Evolutionary conservation across 768 basidiomycete genomes (phyloP), one percentile per base, ranked within the genome.

Genomic region (Podaxis sp.): DNA sequence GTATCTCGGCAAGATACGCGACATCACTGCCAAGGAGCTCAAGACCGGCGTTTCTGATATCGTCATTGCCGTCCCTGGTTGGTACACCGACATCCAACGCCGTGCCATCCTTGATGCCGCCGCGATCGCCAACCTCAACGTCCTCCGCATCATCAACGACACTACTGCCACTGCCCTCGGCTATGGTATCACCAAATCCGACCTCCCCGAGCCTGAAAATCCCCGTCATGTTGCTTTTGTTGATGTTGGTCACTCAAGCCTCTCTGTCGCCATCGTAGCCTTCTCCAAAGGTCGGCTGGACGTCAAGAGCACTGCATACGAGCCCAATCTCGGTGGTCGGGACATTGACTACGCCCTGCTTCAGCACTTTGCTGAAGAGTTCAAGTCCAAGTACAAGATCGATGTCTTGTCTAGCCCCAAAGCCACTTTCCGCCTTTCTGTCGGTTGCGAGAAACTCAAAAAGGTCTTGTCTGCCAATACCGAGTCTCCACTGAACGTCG

Each of bases 111-210:
- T 94, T 60, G 93, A 95, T 67, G 94, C 97, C 32, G 94, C 94
- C 46, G 69, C 84, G 61, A 93, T 99, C 68, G 93, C 92, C 58
- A 88, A 90, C 61, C 84, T 98, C 63, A 97, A 94, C 74, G 77
- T 86, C 64, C 91, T 98, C 62, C 92, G 96, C 55, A 83, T 99
- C 74, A 93, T 98, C 80, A 98, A 98, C 79, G 97, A 98, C 73
- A 88, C 90, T 59, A 98, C 96, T 63, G 97, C 96, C 56, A 84
- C 89, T 60, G 97, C 97, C 42, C 89, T 99, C 72, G 94, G 93
- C 55, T 99, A 96, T 77, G 97, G 97, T 66, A 98, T 98, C 82
- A 99, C 96, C 65, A 99, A 99, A 77, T 86, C 90, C 27, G 97
- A 99, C 73, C 87, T 99, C 47, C 97, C 97, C 21, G 87, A 89